phyloP scores from a whole-genome alignment of 768 basidiomycete species.

The Collybiopsis luxurians region DNA sequence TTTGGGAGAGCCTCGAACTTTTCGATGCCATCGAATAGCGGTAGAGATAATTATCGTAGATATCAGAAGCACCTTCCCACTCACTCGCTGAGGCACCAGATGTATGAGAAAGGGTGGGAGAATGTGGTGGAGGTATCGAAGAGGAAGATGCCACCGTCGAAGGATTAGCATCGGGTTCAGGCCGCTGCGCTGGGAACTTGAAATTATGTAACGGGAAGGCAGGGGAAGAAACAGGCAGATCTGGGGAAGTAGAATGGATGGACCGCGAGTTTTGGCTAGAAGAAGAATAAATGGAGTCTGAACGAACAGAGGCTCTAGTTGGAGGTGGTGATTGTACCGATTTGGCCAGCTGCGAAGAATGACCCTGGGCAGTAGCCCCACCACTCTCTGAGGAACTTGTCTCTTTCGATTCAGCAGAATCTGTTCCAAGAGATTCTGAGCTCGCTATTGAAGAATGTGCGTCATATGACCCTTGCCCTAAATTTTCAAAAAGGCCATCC shows the following conservation, averaged over 20 bases:
- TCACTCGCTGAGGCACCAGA: conserved; percentile 18
- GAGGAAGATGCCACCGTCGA: neutral
- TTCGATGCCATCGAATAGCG: conserved; percentile 33
- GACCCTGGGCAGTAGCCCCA: neutral
- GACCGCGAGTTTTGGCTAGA: conserved; percentile 11
- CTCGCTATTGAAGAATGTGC: neutral
- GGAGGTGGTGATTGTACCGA: neutral
- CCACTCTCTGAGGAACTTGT: conserved; percentile 2
- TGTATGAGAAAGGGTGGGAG: neutral
- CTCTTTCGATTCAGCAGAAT: neutral
- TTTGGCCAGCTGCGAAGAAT: neutral
- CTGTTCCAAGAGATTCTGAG: neutral
- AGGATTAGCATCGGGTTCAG: conserved; percentile 22
- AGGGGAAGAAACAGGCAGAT: neutral
- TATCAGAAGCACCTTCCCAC: conserved; percentile 71
- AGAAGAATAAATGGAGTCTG: neutral
- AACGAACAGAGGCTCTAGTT: neutral
- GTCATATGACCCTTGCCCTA: neutral
- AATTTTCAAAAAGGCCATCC: neutral
- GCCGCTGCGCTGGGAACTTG: conserved; percentile 7
- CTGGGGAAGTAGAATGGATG: conserved; percentile 15
- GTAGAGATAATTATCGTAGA: conserved; percentile 69
- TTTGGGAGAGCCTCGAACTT: conserved; percentile 18
- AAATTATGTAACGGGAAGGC: conserved; percentile 3
- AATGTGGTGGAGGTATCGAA: neutral